A percentile compares a stretch with the other conserved stretches of the same genome.
Conservation (phyloP, 179 eudicot species). For the Camellia oleifera region DNA sequence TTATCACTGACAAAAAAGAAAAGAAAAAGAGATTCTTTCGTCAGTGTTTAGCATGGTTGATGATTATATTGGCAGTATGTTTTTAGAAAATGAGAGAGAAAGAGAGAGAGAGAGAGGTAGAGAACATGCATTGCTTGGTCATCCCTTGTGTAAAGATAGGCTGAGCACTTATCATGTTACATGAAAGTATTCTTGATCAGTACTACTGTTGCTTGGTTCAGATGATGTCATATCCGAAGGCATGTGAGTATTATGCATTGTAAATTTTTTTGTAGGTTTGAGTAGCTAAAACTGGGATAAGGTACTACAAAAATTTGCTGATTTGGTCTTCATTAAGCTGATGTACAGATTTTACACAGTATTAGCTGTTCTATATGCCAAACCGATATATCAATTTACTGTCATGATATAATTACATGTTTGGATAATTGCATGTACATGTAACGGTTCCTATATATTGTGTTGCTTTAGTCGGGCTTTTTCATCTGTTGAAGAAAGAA, state of each 20-base stretch:
- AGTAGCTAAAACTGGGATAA: background rate
- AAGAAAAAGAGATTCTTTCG: background rate
- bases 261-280: conserved; percentile 20
- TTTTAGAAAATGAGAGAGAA: background rate
- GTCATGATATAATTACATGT: background rate
- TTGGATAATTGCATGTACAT: background rate
- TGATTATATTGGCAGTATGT: background rate
- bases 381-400: background rate
- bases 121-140: background rate
- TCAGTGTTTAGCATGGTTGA: background rate
- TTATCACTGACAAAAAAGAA: conserved; percentile 53
- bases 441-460: background rate
- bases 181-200: background rate
- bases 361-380: background rate
- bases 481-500: conserved; percentile 10
- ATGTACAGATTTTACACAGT: conserved; percentile 19
- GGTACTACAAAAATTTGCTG: background rate
- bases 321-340: background rate
- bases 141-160: background rate
- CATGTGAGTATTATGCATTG: background rate
- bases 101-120: no score
- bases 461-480: conserved; percentile 13
- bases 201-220: conserved; percentile 28
- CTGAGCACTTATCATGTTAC: conserved; percentile 37
- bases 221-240: conserved; percentile 17